Percentiles rank a stretch among this genome's conserved stretches.
Evolutionary conservation across 768 basidiomycete species (phyloP).

Genomic region (Rhodosporidiobolus odoratus): DNA sequence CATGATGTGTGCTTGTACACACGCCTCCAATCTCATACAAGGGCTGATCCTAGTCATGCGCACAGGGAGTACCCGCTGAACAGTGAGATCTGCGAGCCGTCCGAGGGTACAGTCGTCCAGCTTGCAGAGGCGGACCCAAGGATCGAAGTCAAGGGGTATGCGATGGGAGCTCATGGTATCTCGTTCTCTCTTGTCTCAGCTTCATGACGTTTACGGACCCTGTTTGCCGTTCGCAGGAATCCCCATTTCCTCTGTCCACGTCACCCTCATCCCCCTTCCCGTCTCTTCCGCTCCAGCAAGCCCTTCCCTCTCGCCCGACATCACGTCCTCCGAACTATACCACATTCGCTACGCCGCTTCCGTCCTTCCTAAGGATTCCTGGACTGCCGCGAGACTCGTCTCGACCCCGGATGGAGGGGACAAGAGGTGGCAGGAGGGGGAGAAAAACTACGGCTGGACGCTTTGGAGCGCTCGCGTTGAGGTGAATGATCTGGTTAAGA

Average conservation of each 20-base stretch:
- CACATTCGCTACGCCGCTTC: slow-evolving; percentile 9
- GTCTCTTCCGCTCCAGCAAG: neutral
- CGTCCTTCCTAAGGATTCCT: neutral
- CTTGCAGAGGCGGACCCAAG: neutral
- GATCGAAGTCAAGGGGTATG: slow-evolving; percentile 14
- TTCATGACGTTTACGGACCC: neutral
- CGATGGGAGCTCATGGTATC: slow-evolving; percentile 14
- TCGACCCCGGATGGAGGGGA: neutral
- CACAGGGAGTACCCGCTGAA: slow-evolving; percentile 23
- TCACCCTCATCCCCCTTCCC: slow-evolving; percentile 11
- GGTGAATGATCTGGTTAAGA: neutral
- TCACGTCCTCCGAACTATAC: neutral
- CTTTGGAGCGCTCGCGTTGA: slow-evolving; percentile 4
- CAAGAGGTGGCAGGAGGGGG: neutral
- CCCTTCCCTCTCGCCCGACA: neutral
- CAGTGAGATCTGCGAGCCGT: slow-evolving; percentile 21
- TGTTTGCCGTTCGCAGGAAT: neutral
- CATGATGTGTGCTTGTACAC: slow-evolving; percentile 4
- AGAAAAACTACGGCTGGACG: slow-evolving; percentile 28
- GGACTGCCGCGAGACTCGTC: slow-evolving; percentile 3
- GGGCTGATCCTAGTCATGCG: too few species aligned
- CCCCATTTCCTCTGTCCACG: slow-evolving; percentile 15
- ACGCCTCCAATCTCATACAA: too few species aligned
- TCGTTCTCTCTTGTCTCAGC: neutral
- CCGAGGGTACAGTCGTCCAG: neutral